A percentile compares a stretch with the other conserved stretches of the same genome.
phyloP scores from a whole-genome alignment of 2,329 filamentous ascomycete species.

The Phialophora chinensis region DNA sequence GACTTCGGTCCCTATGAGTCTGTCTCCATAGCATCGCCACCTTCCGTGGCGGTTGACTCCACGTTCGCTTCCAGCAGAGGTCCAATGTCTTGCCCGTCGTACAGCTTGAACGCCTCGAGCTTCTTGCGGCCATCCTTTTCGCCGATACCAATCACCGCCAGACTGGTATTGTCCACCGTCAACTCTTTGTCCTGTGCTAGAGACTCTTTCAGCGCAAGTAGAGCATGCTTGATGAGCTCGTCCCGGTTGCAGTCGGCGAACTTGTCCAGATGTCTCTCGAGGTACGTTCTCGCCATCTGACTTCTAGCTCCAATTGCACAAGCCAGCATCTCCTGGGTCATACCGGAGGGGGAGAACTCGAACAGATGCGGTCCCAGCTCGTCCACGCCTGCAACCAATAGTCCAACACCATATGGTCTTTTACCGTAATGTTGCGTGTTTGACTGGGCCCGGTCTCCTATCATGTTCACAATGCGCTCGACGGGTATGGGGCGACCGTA shows the following conservation, averaged over 20 bases:
- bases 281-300: constrained; percentile 97
- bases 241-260: constrained; percentile 79
- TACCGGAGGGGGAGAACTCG: constrained; percentile 94
- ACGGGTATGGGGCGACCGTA: constrained; percentile 94
- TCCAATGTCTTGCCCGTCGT: constrained; percentile 85
- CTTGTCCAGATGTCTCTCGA: constrained; percentile 86
- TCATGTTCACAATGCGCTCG: constrained; percentile 85
- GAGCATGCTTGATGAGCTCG: constrained; percentile 86
- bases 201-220: constrained; percentile 92
- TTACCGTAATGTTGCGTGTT: constrained; percentile 98
- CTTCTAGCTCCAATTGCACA: constrained; percentile 94
- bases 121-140: constrained; percentile 61
- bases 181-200: constrained; percentile 96
- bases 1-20: constrained; percentile 49
- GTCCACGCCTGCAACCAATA: constrained; percentile 92
- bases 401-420: constrained; percentile 91
- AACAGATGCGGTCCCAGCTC: constrained; percentile 94
- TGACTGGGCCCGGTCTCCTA: constrained; percentile 93
- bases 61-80: constrained; percentile 76
- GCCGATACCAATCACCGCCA: constrained; percentile 74
- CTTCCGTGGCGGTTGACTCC: constrained; percentile 53
- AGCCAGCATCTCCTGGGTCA: constrained; percentile 96
- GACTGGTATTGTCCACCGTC: constrained; percentile 94
- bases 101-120: constrained; percentile 84
- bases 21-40: constrained; percentile 62